phyloP scores from a whole-genome alignment of 176 grass and related monocot genomes.

The Avena insularis region DNA sequence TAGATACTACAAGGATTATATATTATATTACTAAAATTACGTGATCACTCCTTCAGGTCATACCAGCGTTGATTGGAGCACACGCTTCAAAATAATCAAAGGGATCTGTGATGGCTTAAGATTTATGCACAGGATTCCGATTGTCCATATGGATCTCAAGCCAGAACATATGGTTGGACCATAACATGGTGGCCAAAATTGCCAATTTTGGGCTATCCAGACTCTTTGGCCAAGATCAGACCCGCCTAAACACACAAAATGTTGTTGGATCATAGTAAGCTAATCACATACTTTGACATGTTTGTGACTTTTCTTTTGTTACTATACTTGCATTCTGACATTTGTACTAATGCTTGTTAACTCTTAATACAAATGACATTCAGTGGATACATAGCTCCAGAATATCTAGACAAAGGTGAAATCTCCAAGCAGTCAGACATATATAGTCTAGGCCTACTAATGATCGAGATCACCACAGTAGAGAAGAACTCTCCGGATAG shows the following conservation, averaged over 20 bases:
- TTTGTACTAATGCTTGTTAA: neutral
- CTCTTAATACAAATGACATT: neutral
- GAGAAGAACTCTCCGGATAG: neutral
- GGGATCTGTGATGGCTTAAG: no score
- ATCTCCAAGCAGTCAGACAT: conserved; percentile 36
- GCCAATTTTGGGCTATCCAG: conserved; percentile 40
- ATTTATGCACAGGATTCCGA: no score
- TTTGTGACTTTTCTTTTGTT: no score
- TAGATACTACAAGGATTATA: no score
- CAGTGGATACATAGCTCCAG: conserved; percentile 39
- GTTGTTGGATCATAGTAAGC: conserved; percentile 37
- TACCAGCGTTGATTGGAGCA: no score
- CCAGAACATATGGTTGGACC: conserved; percentile 24
- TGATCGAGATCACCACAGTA: conserved; percentile 30
- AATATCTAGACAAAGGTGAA: conserved; percentile 43
- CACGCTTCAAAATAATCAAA: no score
- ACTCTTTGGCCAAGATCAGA: conserved; percentile 28
- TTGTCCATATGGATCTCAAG: conserved; percentile 17
- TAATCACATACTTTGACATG: neutral
- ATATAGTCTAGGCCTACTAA: neutral
- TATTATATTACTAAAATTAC: no score
- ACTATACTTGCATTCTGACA: no score
- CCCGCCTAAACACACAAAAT: conserved; percentile 31
- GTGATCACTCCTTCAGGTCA: no score
- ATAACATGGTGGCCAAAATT: conserved; percentile 38